Conservation (phyloP, 148 eudicot species). For the Dianthus caryophyllus region DNA sequence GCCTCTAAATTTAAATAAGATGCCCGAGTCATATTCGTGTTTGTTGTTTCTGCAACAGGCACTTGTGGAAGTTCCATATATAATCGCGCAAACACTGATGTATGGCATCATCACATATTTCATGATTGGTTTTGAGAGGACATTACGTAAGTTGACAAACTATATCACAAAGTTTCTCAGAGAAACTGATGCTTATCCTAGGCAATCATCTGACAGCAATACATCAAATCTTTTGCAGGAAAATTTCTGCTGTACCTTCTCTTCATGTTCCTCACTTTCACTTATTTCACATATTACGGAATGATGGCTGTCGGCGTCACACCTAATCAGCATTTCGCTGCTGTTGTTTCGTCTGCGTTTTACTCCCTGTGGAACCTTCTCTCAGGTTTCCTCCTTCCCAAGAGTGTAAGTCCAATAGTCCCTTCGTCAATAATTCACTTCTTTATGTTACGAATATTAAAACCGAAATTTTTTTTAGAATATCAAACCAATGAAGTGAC, state of each 20-base stretch:
- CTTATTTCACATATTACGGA: conserved; percentile 83
- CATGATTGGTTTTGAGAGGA: conserved; percentile 75
- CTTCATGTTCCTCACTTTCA: conserved; percentile 86
- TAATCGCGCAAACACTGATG: conserved; percentile 52
- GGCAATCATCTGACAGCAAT: neutral
- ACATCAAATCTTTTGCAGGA: conserved; percentile 39
- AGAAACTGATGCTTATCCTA: neutral
- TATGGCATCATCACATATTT: conserved; percentile 74
- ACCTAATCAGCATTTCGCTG: conserved; percentile 58
- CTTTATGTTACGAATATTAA: neutral
- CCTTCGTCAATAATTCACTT: neutral
- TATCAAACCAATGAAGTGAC: neutral
- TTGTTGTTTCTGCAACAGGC: conserved; percentile 44
- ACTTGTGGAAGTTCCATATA: conserved; percentile 76
- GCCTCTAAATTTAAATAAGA: neutral
- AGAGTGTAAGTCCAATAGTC: conserved; percentile 45
- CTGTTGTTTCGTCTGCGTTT: conserved; percentile 74
- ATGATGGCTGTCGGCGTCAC: conserved; percentile 94
- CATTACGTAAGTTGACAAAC: conserved; percentile 37
- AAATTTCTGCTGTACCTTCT: conserved; percentile 57
- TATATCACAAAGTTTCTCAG: neutral
- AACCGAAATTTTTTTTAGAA: neutral
- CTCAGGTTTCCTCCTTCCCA: conserved; percentile 80
- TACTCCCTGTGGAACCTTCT: conserved; percentile 91
- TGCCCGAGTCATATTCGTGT: neutral